Percentiles rank a stretch among this genome's conserved stretches.
Evolutionary conservation across 2,329 filamentous ascomycete genomes (phyloP).

Genomic region (Sporothrix brasiliensis): DNA sequence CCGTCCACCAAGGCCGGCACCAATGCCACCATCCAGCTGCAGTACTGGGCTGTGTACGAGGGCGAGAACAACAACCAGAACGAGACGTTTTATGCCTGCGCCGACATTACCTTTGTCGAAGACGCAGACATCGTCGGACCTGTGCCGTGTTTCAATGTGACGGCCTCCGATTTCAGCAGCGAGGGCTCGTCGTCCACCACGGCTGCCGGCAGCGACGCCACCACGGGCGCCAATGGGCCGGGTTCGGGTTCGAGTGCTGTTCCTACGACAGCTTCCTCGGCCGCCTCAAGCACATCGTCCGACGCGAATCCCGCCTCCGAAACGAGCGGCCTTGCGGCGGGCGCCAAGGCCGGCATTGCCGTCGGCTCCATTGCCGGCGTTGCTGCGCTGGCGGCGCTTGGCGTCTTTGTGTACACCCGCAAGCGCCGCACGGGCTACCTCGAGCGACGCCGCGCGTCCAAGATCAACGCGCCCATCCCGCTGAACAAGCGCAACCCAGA

Average conservation of each 20-base stretch:
- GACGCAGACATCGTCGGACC: conserved; percentile 39
- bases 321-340: conserved; percentile 40
- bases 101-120: conserved; percentile 41
- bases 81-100: conserved; percentile 47
- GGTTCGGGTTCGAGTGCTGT: background rate
- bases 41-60: conserved; percentile 43
- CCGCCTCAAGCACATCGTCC: background rate
- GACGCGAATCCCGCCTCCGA: conserved; percentile 17
- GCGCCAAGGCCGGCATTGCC: conserved; percentile 46
- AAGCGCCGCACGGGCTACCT: conserved; percentile 31
- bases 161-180: conserved; percentile 35
- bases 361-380: conserved; percentile 43
- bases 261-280: background rate
- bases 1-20: conserved; percentile 39
- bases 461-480: conserved; percentile 31
- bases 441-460: conserved; percentile 25
- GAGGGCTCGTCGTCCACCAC: conserved; percentile 21
- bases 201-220: background rate
- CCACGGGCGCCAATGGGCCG: conserved; percentile 14
- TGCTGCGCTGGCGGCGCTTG: conserved; percentile 13
- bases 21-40: conserved; percentile 46
- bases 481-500: conserved; percentile 32
- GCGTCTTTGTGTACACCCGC: conserved; percentile 27
- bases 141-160: conserved; percentile 48
- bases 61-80: conserved; percentile 38